Base-by-base conservation (phyloP, 495 filamentous ascomycete species). In the Hypoxylon cercidicola region DNA sequence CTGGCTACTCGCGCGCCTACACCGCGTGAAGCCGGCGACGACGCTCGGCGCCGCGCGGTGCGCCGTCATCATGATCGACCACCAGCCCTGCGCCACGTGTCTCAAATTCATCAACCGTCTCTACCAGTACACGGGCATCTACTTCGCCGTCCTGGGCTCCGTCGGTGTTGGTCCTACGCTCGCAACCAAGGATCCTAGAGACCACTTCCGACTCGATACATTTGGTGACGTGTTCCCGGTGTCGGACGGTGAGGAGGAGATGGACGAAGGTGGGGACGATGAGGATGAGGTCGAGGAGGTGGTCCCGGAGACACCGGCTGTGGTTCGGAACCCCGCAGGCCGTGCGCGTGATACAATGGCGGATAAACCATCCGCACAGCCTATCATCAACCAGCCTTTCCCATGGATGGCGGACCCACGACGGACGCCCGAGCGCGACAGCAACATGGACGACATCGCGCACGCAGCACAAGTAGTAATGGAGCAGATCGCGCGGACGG, bases 141-240 rank as follows among this genome's bases (percentile, higher is more conserved):
- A 51, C 15, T 65, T 72, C 35, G 20, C 39, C 11, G 48, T 70
- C 11, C 21, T 16, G 0, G 63, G 63, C 4, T 59, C 15, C 0
- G 40, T 44, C 0, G 70, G 67, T 1, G n/a, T 70, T 5, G 70
- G 70, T 0, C 70, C 67, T 1, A 63, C 68, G 1, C 45, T 65
- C 16, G 64, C 59, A 0, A 61, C 60, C 0, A 64, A 70, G 20
- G 57, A 63, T 1, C 15, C 58, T n/a, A 28, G 56, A 23, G 32
- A 12, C 19, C 50, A 51, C 6, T 8, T 50, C 4, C 15, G 70
- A 11, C 32, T 12, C 5, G 70, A 70, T 18, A 60, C 60, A 0
- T 66, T 70, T 3, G 55, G 47, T 0, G 63, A 68, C 20, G 20
- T 32, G 13, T 72, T 72, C 18, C 9, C 20, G 6, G 50, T 35